Evolutionary conservation across 192 early-diverging fungal genomes (phyloP).

Genomic region (Podila epicladia): DNA sequence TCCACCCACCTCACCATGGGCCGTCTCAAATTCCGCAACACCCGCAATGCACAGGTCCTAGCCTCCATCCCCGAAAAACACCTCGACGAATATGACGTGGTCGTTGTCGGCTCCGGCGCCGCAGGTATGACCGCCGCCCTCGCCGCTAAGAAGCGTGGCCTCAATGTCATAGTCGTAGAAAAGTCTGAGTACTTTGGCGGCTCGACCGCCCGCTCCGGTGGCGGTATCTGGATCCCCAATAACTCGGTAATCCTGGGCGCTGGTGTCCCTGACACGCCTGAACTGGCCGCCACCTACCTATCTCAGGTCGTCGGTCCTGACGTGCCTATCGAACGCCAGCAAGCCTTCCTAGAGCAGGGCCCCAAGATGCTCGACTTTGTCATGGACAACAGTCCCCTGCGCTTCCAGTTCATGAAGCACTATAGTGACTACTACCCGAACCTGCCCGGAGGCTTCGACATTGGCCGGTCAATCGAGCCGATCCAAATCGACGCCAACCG

Average conservation of each 20-base stretch:
- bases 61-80: background rate
- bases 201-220: constrained; percentile 14
- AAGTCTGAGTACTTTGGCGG: constrained; percentile 17
- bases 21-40: constrained; percentile 5
- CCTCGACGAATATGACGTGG: constrained; percentile 16
- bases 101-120: constrained; percentile 14
- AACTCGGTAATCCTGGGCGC: constrained; percentile 6
- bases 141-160: constrained; percentile 15
- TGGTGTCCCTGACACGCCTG: constrained; percentile 4
- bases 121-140: constrained; percentile 24
- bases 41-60: constrained; percentile 4
- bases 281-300: constrained; percentile 8
- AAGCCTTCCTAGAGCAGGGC: constrained; percentile 9
- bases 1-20: constrained; percentile 6
- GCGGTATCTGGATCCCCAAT: constrained; percentile 12
- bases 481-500: constrained; percentile 5
- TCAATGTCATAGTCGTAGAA: constrained; percentile 15
- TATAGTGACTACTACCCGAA: constrained; percentile 17
- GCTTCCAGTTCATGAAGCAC: constrained; percentile 3
- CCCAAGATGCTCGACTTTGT: constrained; percentile 19
- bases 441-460: constrained; percentile 3
- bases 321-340: constrained; percentile 14
- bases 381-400: constrained; percentile 21
- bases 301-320: constrained; percentile 6
- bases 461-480: constrained; percentile 13